Evolutionary conservation across 1,284 basidiomycete species (phyloP).

Genomic region (Moesziomyces parantarcticus): DNA sequence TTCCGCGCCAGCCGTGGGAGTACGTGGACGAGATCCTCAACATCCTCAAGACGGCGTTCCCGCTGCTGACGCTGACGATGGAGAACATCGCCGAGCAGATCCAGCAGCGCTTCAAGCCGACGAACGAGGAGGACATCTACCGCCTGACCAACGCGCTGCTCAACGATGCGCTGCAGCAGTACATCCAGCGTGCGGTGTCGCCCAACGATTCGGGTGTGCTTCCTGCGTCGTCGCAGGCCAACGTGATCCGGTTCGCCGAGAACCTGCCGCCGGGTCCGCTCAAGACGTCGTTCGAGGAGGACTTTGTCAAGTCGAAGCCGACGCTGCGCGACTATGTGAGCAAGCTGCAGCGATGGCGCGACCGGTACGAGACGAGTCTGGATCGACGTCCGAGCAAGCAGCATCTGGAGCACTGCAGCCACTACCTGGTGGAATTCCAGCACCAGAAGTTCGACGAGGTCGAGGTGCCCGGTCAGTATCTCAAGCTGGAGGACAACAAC

Average conservation of each 20-base stretch:
- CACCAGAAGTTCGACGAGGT: constrained; percentile 98
- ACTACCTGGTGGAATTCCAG: constrained; percentile 97
- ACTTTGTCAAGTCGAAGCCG: constrained; percentile 85
- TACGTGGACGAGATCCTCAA: constrained; percentile 94
- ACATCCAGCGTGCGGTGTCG: constrained; percentile 62
- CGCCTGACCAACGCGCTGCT: constrained; percentile 85
- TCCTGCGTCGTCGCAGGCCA: constrained; percentile 72
- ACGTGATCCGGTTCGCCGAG: constrained; percentile 79
- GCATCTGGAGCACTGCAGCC: constrained; percentile 88
- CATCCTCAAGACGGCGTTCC: constrained; percentile 95
- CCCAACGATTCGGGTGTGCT: constrained; percentile 79
- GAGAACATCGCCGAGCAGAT: constrained; percentile 99
- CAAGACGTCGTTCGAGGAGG: constrained; percentile 86
- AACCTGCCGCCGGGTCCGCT: constrained; percentile 68
- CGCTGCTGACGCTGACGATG: constrained; percentile 90
- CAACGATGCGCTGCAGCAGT: constrained; percentile 73
- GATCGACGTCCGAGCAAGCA: constrained; percentile 85
- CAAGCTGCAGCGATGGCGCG: constrained; percentile 90
- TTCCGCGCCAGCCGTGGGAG: constrained; percentile 80
- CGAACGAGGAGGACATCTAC: constrained; percentile 93
- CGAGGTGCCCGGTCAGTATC: constrained; percentile 97
- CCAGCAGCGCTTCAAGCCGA: constrained; percentile 87
- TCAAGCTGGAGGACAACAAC: constrained; percentile 83
- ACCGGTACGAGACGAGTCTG: constrained; percentile 86
- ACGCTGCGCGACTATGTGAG: constrained; percentile 88